Percentiles rank a stretch among this genome's conserved stretches.
Conservation (phyloP, 805 yeast species). For the Schwanniomyces yamadae region DNA sequence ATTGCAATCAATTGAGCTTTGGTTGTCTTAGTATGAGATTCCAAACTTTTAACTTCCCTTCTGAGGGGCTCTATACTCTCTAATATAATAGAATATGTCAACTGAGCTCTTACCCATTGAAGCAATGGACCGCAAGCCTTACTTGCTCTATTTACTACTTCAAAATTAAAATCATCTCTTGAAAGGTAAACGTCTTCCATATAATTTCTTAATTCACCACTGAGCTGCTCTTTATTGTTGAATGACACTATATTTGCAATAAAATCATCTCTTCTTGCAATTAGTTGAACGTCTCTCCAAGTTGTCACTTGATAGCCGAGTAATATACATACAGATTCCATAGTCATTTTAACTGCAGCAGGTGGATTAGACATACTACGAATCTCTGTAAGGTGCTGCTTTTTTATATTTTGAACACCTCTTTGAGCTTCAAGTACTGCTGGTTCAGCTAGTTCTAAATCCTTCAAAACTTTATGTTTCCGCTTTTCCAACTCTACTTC, state of each 20-base stretch:
- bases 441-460: slow-evolving; percentile 79
- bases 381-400: slow-evolving; percentile 86
- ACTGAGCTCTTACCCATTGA: slow-evolving; percentile 88
- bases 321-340: slow-evolving; percentile 86
- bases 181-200: slow-evolving; percentile 64
- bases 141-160: slow-evolving; percentile 81
- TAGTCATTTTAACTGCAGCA: slow-evolving; percentile 73
- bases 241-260: slow-evolving; percentile 78
- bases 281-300: slow-evolving; percentile 83
- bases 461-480: slow-evolving; percentile 53
- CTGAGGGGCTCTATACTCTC: slow-evolving; percentile 73
- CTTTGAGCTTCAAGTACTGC: slow-evolving; percentile 78
- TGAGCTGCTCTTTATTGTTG: slow-evolving; percentile 59
- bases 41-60: slow-evolving; percentile 60
- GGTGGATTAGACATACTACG: slow-evolving; percentile 92
- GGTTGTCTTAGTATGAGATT: slow-evolving; percentile 58
- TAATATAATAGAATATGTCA: slow-evolving; percentile 69
- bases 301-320: slow-evolving; percentile 62
- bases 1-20: slow-evolving; percentile 71
- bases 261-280: slow-evolving; percentile 85
- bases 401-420: slow-evolving; percentile 91
- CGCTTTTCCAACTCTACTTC: slow-evolving; percentile 59
- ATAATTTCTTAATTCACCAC: slow-evolving; percentile 47
- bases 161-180: slow-evolving; percentile 63
- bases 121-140: slow-evolving; percentile 92